Conservation (phyloP, 2,329 filamentous ascomycete genomes). For the Trichoderma sp. region DNA sequence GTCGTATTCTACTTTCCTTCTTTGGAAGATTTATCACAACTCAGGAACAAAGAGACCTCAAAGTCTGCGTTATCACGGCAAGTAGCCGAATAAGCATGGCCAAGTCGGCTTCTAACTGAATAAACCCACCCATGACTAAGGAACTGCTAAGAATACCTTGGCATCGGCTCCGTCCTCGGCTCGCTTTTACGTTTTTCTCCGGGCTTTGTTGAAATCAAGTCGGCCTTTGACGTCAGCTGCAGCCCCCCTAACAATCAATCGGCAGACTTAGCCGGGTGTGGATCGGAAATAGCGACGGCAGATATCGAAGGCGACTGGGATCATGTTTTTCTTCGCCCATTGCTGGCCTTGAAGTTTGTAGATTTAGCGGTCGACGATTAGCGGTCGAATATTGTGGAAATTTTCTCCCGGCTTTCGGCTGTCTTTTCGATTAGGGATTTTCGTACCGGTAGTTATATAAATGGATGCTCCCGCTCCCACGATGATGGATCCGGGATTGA, state of each 20-base stretch:
- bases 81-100: background rate
- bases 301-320: background rate
- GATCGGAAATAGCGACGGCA: constrained; percentile 9
- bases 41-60: background rate
- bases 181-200: constrained; percentile 5
- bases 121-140: background rate
- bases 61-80: background rate
- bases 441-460: constrained; percentile 1
- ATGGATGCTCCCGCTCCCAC: constrained; percentile 23
- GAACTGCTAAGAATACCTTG: background rate
- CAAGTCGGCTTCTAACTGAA: background rate
- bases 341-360: background rate
- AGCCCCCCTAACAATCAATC: constrained; percentile 9
- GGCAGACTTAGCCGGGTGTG: constrained; percentile 14
- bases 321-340: background rate
- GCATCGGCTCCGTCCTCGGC: constrained; percentile 12
- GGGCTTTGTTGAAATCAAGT: background rate
- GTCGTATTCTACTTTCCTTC: background rate
- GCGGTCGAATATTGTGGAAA: constrained; percentile 10
- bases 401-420: constrained; percentile 13
- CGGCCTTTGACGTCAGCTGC: constrained; percentile 10
- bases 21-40: background rate
- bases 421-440: background rate
- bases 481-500: constrained; percentile 10
- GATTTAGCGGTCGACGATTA: constrained; percentile 10